Base-by-base conservation (phyloP, 2,329 filamentous ascomycete genomes). In the Epichloe baconii region DNA sequence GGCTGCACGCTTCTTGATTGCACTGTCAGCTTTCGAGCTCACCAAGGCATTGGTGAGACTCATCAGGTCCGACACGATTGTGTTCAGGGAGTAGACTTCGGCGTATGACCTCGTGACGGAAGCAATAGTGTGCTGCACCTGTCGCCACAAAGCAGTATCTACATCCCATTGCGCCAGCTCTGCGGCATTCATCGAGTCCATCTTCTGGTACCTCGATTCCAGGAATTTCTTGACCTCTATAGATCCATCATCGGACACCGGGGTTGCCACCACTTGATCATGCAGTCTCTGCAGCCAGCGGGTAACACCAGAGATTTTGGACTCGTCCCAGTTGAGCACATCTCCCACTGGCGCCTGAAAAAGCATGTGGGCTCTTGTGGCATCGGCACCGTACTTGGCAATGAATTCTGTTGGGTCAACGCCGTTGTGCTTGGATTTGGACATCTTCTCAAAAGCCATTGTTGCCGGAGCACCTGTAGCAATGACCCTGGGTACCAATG, bases 341-440 rank as follows among this genome's bases (percentile, higher is more conserved):
- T 95, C 88, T 42, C 75, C 81, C 14, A 94, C 85, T 0, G 89
- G 88, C 1, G 89, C 89, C 59, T 90, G 86, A 71, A 95, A 95
- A 6, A 95, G 75, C 63, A 95, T 86, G 63, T 95, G 89, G 4
- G 88, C 88, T 51, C 89, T 76, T 2, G 86, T 89, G 5, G 86
- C 83, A 64, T 95, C 89, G 1, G 88, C 86, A 21, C 89, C 89
- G 59, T 93, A 84, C 57, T 79, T 80, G 7, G 74, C 69, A 52
- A 93, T 87, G 56, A 85, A 86, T 0, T 71, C 73, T 0, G 79
- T 81, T 0, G 89, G 89, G 62, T 95, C 88, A 6, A 95, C 87
- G 26, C 89, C 89, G 62, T 95, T 95, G 69, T 93, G 76, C 66
- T 95, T 95, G 60, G 87, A 94, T 69, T 95, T 95, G 40, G 86